Conservation (phyloP, 1,284 basidiomycete species). For the Papiliotrema fonsecae region DNA sequence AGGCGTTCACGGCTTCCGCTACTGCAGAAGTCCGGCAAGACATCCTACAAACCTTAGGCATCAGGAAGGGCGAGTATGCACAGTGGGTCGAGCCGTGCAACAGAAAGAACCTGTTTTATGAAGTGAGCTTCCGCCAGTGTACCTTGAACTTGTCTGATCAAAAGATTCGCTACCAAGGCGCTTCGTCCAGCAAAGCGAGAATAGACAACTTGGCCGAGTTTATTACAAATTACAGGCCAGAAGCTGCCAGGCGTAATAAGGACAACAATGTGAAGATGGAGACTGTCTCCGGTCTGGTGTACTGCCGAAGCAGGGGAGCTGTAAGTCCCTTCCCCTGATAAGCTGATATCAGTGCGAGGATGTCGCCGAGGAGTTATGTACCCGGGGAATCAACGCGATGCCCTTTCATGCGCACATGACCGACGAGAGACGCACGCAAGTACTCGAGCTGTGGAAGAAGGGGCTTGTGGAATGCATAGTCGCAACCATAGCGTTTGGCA, state of each 20-base stretch:
- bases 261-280: slow-evolving; percentile 19
- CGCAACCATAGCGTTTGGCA: slow-evolving; percentile 74
- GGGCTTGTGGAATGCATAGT: slow-evolving; percentile 50
- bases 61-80: slow-evolving; percentile 57
- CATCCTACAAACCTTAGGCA: slow-evolving; percentile 61
- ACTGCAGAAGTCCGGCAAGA: slow-evolving; percentile 62
- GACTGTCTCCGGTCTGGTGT: slow-evolving; percentile 71
- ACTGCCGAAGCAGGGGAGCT: slow-evolving; percentile 55
- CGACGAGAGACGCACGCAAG: slow-evolving; percentile 50
- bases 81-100: slow-evolving; percentile 73
- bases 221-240: slow-evolving; percentile 49
- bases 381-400: slow-evolving; percentile 61
- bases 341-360: slow-evolving; percentile 56
- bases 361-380: slow-evolving; percentile 58
- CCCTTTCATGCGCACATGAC: slow-evolving; percentile 69
- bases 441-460: slow-evolving; percentile 58
- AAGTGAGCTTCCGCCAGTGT: too few relatives aligned
- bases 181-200: slow-evolving; percentile 4
- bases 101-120: slow-evolving; percentile 72
- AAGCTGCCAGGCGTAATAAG: slow-evolving; percentile 20
- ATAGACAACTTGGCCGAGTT: slow-evolving; percentile 60
- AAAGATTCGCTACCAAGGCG: slow-evolving; percentile 24
- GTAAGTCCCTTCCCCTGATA: slow-evolving; percentile 11
- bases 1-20: slow-evolving; percentile 49
- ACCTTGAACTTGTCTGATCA: neutral